Base-by-base conservation (phyloP, 164 flowering plant species). In the Berberis vulgaris region DNA sequence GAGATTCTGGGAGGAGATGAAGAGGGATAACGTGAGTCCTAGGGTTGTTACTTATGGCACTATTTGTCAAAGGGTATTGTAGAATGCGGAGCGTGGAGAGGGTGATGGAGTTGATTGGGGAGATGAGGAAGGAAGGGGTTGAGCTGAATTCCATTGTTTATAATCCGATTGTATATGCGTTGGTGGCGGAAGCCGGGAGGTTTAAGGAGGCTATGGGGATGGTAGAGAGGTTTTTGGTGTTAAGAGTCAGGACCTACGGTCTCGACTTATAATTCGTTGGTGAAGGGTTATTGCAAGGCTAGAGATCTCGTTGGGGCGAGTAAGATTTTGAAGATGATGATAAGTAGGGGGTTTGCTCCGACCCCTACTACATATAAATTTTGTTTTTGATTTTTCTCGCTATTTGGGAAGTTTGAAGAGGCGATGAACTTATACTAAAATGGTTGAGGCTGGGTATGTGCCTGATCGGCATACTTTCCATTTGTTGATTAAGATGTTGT, bases 361-460 rank as follows among this genome's bases (percentile, higher is more conserved):
- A 87, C 86, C 4, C 67, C 82, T 8, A 87, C 82, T n/a, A 89
- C 96, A 3, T 92, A 92, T 63, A 86, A 86, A 67, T 87, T 86
- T 63, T 86, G 87, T 73, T 84, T 92, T 58, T 67, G 75, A 69
- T 68, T 72, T 74, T 92, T 80, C 50, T 65, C 83, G 0, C 84
- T 76, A 67, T 64, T 57, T 50, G 83, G 88, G 65, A 92, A 86
- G 65, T 69, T 85, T 58, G 76, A 76, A 61, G 93, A 87, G 69
- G 89, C 82, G 40, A 77, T 92, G 85, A 82, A 85, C 63, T 41
- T 92, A 88, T 63, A 83, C 77, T 8, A 89, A 86, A 74, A 78
- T 92, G 84, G 72, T 84, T 26, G 83, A 80, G 61, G 81, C 93
- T 45, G 98, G 96, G 12, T 76, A 83, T 67, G 74, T 44, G 9